Evolutionary conservation across 2,329 filamentous ascomycete genomes (phyloP), one percentile per base, ranked within the genome.

Genomic region (Penicillium hesseltinei): DNA sequence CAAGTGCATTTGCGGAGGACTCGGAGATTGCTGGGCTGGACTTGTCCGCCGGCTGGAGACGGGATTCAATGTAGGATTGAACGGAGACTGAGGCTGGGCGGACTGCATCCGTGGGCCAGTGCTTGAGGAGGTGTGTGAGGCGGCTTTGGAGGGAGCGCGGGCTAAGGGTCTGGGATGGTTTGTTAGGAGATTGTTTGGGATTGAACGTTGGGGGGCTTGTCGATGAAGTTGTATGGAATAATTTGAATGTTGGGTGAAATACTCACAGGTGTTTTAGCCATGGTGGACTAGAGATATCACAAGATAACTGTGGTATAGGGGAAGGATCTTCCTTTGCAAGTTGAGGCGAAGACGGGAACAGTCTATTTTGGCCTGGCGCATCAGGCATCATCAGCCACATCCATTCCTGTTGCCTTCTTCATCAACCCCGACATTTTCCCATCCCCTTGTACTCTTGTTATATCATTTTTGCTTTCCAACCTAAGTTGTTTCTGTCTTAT

Each of bases 1-100:
- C 84, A 1, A 87, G 78, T 5, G 83, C 84, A 63, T 86, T 86
- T 53, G 85, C 66, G 23, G 72, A 75, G n/a, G 72, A 59, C 67
- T 75, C 64, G 54, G 71, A 68, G 52, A 72, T 63, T 27, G 57
- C 57, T 55, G 62, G 61, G 40, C 53, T 47, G 39, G 61, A 45
- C 54, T 62, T 56, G 44, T 62, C 17, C 63, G 56, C 44, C 57
- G 59, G 36, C 7, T 56, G 57, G 33, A 77, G 62, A 45, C 70
- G 69, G 25, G 66, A 66, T 62, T 75, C 69, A 27, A 78, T 71
- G 60, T 75, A 78, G 49, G 66, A 68, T 61, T 78, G 77, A 38
- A 80, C 71, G 31, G 77, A 78, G 59, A 80, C 76, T 35, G 75
- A 71, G 59, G 75, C 68, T 17, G 78, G 78, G 29, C 78, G 75